Percentiles rank a stretch among this genome's conserved stretches.
Conservation (phyloP, 2,329 filamentous ascomycete genomes). For the Diplodia sapinea region DNA sequence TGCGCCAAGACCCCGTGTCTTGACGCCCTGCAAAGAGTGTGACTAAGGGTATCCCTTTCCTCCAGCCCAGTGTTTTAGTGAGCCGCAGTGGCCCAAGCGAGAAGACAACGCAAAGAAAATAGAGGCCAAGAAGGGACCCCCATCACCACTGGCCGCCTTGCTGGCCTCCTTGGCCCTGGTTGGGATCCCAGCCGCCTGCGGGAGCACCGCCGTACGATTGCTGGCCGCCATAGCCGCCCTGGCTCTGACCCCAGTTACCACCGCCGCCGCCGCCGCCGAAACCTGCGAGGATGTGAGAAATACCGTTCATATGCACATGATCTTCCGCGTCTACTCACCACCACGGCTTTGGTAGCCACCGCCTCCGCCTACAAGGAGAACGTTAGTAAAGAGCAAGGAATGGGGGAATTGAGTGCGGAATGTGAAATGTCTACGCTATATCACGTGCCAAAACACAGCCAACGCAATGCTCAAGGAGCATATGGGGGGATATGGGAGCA, state of each 20-base stretch:
- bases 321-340: conserved; percentile 33
- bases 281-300: conserved; percentile 20
- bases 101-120: conserved; percentile 20
- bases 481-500: background rate
- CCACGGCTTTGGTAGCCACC: conserved; percentile 35
- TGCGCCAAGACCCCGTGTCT: conserved; percentile 23
- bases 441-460: background rate
- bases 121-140: conserved; percentile 1
- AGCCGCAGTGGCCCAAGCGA: conserved; percentile 10
- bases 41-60: conserved; percentile 29
- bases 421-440: background rate
- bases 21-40: conserved; percentile 31
- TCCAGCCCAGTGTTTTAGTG: conserved; percentile 25
- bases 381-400: conserved; percentile 37
- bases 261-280: conserved; percentile 34
- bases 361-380: conserved; percentile 34
- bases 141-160: conserved; percentile 34
- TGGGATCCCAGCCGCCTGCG: conserved; percentile 33
- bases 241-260: conserved; percentile 39
- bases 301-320: background rate
- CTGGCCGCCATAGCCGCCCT: conserved; percentile 43
- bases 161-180: conserved; percentile 37
- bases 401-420: background rate
- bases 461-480: background rate
- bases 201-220: conserved; percentile 42